Evolutionary conservation across 441 rosid genomes (phyloP).

Genomic region (Isatis lusitanica): DNA sequence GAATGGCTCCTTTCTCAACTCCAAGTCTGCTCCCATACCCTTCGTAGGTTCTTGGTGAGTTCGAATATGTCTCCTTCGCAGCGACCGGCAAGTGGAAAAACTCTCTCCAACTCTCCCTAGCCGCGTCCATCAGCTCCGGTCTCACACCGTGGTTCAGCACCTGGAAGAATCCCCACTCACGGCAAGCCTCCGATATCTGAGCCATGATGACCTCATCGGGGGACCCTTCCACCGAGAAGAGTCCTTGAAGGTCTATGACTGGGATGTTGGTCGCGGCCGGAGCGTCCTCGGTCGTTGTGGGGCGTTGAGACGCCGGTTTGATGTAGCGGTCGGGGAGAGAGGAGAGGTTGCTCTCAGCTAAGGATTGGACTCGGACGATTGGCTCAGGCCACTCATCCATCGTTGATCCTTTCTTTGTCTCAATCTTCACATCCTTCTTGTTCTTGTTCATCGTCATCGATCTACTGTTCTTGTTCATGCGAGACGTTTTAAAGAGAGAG

Average conservation of each 20-base stretch:
- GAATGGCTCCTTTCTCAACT: constrained; percentile 72
- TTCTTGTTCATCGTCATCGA: constrained; percentile 23
- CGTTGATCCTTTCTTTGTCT: constrained; percentile 7
- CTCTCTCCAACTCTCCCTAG: constrained; percentile 61
- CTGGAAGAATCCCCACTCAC: constrained; percentile 88
- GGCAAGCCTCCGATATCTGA: constrained; percentile 52
- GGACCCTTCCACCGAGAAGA: constrained; percentile 29
- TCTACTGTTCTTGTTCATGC: constrained; percentile 2
- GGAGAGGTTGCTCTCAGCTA: constrained; percentile 54
- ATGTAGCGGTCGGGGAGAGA: constrained; percentile 64
- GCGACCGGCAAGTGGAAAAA: constrained; percentile 72
- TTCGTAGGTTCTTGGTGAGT: constrained; percentile 75
- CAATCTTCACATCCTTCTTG: constrained; percentile 23
- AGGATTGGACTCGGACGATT: constrained; percentile 72
- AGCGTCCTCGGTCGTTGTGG: constrained; percentile 25
- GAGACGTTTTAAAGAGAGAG: constrained; percentile 1
- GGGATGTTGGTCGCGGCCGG: constrained; percentile 53
- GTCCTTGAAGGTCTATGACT: constrained; percentile 57
- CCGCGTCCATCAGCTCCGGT: constrained; percentile 61
- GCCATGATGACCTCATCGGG: constrained; percentile 32
- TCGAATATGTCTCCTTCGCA: constrained; percentile 56
- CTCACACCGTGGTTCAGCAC: constrained; percentile 75
- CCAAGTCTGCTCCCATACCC: constrained; percentile 89
- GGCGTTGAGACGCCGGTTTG: constrained; percentile 55
- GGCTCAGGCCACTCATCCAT: constrained; percentile 80